Conservation (phyloP, 2,329 filamentous ascomycete species). For the Pseudogymnoascus sp. region DNA sequence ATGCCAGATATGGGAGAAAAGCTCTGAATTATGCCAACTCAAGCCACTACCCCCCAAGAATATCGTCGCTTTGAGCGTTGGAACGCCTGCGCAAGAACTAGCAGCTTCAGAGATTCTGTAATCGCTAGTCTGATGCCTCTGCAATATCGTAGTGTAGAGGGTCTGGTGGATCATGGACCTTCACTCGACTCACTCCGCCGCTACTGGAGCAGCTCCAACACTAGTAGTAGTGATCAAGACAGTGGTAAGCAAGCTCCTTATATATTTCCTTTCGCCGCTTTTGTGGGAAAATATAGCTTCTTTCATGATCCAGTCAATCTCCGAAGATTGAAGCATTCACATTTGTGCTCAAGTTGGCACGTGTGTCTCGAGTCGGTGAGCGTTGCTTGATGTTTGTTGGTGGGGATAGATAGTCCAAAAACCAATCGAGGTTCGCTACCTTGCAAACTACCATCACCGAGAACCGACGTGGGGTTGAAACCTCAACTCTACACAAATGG, state of each 20-base stretch:
- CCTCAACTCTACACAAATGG: constrained; percentile 2
- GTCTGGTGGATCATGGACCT: constrained; percentile 4
- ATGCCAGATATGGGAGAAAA: constrained; percentile 8
- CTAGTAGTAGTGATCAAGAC: background rate
- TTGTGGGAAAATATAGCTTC: background rate
- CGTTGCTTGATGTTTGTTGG: constrained; percentile 3
- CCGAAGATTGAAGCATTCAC: background rate
- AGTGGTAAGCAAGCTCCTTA: constrained; percentile 7
- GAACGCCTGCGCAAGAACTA: constrained; percentile 10
- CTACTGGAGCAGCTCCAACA: constrained; percentile 9
- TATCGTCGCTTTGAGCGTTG: constrained; percentile 2
- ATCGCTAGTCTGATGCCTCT: background rate
- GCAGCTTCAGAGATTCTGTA: background rate
- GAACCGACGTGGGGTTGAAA: background rate
- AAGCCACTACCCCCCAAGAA: constrained; percentile 2
- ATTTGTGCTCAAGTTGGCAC: background rate
- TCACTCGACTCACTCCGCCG: constrained; percentile 2
- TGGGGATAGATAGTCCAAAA: background rate
- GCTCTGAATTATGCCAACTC: background rate
- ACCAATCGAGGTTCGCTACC: constrained; percentile 4
- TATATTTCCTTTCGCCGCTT: background rate
- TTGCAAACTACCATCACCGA: constrained; percentile 5
- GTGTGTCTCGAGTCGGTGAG: background rate
- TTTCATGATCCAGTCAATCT: background rate
- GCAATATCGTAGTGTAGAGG: constrained; percentile 8